Base-by-base conservation (phyloP, 1,284 basidiomycete species). In the Sphagnurus paluster region DNA sequence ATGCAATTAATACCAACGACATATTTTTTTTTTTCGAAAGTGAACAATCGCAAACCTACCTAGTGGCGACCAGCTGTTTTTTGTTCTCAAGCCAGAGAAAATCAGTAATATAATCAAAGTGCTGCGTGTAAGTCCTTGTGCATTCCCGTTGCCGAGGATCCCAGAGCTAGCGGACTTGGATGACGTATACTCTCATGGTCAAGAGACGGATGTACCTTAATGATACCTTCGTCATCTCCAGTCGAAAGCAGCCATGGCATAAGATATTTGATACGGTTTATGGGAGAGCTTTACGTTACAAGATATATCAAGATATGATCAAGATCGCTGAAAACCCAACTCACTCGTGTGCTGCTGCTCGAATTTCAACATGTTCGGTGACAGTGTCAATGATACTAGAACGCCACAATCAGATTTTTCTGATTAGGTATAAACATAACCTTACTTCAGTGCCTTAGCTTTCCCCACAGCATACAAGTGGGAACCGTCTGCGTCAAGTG, bases 41-140 rank as follows among this genome's bases (percentile, higher is more conserved):
- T 28, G 35, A 11, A 25, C 9, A 28, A 19, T 13, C 16, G 17
- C 33, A 17, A 10, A 33, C 13, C 48, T 59, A 92, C 89, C 90
- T 94, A 1, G 92, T 93, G 21, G 85, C 76, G 20, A 95, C 80
- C 3, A 95, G 76, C 48, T 94, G 91, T 56, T 84, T 87, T 66
- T 90, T 90, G 67, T 91, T 88, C 34, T 81, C 80, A 43, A 93
- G 67, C 80, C 89, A 98, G 32, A 92, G 67, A 66, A 98, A 91
- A 62, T 95, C 93, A 17, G 93, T 91, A 46, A 98, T 96, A 66
- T 94, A 98, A 68, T 98, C 94, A 61, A 87, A 94, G 61, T 98
- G 95, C 47, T 98, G 94, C 9, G 75, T 81, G 63, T 94, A 94
- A 11, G 76, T 70, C 28, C 86, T 75, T 16, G 89, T 70, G 26